phyloP scores from a whole-genome alignment of 2,329 filamentous ascomycete genomes.

The Lasiodiplodia sp. region DNA sequence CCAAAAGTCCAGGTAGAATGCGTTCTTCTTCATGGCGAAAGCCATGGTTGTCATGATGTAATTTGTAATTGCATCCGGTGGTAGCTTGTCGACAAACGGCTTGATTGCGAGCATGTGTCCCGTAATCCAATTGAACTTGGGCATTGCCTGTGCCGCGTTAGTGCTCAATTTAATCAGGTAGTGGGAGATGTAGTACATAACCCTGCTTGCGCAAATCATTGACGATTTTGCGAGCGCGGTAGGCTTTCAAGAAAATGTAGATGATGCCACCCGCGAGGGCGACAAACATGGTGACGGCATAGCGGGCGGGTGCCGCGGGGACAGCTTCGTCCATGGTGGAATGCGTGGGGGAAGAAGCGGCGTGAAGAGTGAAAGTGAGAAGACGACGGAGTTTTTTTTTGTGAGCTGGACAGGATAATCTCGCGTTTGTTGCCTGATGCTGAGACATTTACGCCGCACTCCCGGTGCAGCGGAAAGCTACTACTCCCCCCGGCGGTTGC shows the following conservation, averaged over 20 bases:
- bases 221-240: not conserved
- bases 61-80: not conserved
- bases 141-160: not conserved
- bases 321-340: no score
- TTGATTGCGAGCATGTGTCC: not conserved
- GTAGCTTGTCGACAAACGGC: not conserved
- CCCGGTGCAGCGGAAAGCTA: no score
- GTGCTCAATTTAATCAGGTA: not conserved
- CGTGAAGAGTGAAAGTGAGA: no score
- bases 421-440: no score
- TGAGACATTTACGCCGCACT: no score
- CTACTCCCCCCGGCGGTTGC: no score
- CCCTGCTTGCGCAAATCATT: slow-evolving; percentile 7
- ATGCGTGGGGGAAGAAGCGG: no score
- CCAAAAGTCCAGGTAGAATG: slow-evolving; percentile 57
- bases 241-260: not conserved
- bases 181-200: not conserved
- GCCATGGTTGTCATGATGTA: not conserved
- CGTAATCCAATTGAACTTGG: not conserved
- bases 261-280: no score
- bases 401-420: no score
- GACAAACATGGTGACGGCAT: no score
- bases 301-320: no score
- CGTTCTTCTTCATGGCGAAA: not conserved
- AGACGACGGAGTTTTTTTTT: no score